These are phyloP conservation scores for Cercospora zeina DNA, from an alignment of 2,329 filamentous ascomycete species.

Conservation along the genomic window DNA sequence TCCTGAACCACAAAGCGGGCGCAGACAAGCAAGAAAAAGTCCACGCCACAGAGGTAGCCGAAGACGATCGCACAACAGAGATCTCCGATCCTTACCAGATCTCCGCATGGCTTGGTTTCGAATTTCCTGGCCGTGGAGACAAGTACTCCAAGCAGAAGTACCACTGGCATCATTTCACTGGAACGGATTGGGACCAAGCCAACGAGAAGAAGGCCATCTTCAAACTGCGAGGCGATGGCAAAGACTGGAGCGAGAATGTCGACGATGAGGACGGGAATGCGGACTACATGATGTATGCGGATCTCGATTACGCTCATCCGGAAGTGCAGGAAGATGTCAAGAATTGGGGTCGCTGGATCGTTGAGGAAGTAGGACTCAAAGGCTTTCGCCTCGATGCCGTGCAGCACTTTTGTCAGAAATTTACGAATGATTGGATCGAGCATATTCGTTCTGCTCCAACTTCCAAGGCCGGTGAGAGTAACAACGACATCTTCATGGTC, in stretches of 20 bases:
- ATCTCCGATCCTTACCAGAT: slow-evolving; percentile 49
- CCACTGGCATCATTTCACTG: slow-evolving; percentile 66
- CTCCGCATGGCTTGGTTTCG: slow-evolving; percentile 66
- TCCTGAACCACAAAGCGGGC: slow-evolving; percentile 69
- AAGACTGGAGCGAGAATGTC: slow-evolving; percentile 62
- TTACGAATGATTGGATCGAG: slow-evolving; percentile 62
- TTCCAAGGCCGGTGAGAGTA: not conserved
- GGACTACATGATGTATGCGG: slow-evolving; percentile 70
- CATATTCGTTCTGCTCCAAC: slow-evolving; percentile 43
- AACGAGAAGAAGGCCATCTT: slow-evolving; percentile 62
- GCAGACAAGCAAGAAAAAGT: slow-evolving; percentile 65
- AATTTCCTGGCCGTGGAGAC: slow-evolving; percentile 61
- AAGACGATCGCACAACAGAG: slow-evolving; percentile 28
- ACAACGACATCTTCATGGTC: slow-evolving; percentile 60
- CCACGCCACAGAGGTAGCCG: slow-evolving; percentile 62
- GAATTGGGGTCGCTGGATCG: slow-evolving; percentile 68
- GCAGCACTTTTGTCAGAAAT: slow-evolving; percentile 67
- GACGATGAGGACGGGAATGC: slow-evolving; percentile 61
- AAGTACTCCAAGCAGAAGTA: slow-evolving; percentile 64
- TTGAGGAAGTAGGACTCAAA: slow-evolving; percentile 58
- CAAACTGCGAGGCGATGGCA: slow-evolving; percentile 54
- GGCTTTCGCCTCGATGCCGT: slow-evolving; percentile 71
- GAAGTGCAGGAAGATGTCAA: slow-evolving; percentile 66
- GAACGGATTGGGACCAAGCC: slow-evolving; percentile 63
- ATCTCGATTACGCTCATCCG: slow-evolving; percentile 64